These are phyloP conservation scores for Ophiosphaerella narmari DNA, from an alignment of 2,329 filamentous ascomycete species.

Conservation along the genomic window DNA sequence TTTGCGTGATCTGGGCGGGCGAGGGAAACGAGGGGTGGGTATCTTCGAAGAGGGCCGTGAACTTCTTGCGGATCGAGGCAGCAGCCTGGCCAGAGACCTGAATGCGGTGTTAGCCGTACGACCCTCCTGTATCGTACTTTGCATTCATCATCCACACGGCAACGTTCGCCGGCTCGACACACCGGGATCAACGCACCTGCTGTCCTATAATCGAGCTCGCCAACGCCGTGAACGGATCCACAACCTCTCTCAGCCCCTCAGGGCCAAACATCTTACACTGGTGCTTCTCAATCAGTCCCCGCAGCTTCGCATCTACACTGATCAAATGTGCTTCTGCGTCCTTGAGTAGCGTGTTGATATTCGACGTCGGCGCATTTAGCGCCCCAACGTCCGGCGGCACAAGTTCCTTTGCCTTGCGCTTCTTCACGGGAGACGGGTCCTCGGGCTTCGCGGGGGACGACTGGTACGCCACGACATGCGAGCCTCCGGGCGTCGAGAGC, in stretches of 20 bases:
- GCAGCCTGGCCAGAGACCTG: conserved; percentile 87
- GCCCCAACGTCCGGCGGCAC: conserved; percentile 40
- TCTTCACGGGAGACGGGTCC: conserved; percentile 46
- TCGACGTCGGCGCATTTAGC: conserved; percentile 52
- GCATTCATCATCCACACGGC: no score
- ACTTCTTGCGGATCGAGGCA: conserved; percentile 79
- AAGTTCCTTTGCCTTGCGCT: conserved; percentile 47
- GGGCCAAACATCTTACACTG: conserved; percentile 80
- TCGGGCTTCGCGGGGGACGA: conserved; percentile 41
- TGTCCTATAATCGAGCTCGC: conserved; percentile 91
- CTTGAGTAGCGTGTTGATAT: conserved; percentile 74
- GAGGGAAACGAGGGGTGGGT: conserved; percentile 66
- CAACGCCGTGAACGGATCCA: conserved; percentile 87
- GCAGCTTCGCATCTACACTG: conserved; percentile 72
- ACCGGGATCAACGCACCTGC: conserved; percentile 56
- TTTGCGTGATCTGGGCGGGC: conserved; percentile 71
- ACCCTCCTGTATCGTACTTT: no score
- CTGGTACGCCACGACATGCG: conserved; percentile 60
- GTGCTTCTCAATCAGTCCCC: conserved; percentile 72
- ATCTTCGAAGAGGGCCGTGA: conserved; percentile 57
- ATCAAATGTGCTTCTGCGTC: conserved; percentile 78
- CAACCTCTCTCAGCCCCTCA: conserved; percentile 70
- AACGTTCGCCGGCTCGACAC: no score
- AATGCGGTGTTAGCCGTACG: background rate
- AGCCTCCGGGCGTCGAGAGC: conserved; percentile 72